Conservation (phyloP, 2,329 filamentous ascomycete species). For the Nemania diffusa region DNA sequence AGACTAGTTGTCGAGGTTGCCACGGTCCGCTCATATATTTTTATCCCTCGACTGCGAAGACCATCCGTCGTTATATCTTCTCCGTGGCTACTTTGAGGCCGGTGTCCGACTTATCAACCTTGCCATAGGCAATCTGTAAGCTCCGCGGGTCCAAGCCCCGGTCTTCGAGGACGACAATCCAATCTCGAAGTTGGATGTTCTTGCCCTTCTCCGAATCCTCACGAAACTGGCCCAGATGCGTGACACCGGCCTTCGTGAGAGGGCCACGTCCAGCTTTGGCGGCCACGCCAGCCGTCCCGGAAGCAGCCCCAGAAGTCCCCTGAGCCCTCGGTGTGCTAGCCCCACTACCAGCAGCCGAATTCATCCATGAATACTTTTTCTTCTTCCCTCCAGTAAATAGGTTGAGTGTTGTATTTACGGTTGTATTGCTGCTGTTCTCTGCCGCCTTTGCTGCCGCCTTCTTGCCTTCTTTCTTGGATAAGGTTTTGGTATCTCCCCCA, state of each 20-base stretch:
- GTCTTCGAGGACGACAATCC: constrained; percentile 80
- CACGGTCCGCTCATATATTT: background rate
- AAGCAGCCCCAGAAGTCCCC: constrained; percentile 46
- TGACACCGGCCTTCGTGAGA: constrained; percentile 67
- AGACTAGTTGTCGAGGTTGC: background rate
- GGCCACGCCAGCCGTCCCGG: constrained; percentile 47
- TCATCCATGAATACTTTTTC: constrained; percentile 83
- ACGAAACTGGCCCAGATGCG: constrained; percentile 77
- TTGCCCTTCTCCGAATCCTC: constrained; percentile 81
- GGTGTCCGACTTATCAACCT: constrained; percentile 60
- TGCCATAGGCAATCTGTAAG: constrained; percentile 67
- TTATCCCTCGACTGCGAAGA: background rate
- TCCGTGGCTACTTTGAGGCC: constrained; percentile 42
- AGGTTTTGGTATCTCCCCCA: constrained; percentile 66
- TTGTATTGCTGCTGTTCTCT: constrained; percentile 78
- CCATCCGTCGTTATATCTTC: constrained; percentile 17
- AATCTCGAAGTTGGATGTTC: constrained; percentile 86
- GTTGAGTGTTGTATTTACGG: constrained; percentile 84
- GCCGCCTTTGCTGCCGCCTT: constrained; percentile 79
- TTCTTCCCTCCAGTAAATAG: constrained; percentile 73
- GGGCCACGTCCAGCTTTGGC: constrained; percentile 50
- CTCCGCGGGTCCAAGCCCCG: constrained; percentile 76
- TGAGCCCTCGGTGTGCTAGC: constrained; percentile 59
- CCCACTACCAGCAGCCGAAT: constrained; percentile 62
- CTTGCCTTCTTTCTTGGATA: constrained; percentile 87